A percentile compares a stretch with the other conserved stretches of the same genome.
Evolutionary conservation across 73 alveolate genomes (phyloP).

Genomic region (Paramecium bursaria): DNA sequence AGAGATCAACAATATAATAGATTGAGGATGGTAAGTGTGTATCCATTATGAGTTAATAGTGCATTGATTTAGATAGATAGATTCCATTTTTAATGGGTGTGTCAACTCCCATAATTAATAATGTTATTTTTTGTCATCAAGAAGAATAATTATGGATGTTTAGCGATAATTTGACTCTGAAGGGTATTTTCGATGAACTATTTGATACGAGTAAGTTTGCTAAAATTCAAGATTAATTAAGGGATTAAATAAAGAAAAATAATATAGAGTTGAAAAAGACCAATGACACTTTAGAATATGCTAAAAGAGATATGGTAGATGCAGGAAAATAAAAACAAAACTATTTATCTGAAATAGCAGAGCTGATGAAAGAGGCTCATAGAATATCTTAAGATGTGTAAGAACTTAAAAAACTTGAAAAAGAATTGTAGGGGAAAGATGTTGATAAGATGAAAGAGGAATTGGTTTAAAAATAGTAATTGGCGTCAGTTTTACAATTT

Average conservation of each 20-base stretch:
- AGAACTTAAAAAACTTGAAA: too few species aligned
- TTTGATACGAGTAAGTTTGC: conserved; percentile 94
- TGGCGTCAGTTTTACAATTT: background rate
- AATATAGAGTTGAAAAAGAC: conserved; percentile 79
- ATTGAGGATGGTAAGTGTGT: background rate
- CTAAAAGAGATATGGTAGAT: conserved; percentile 81
- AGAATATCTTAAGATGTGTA: too few species aligned
- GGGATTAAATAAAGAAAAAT: conserved; percentile 80
- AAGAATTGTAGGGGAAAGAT: too few species aligned
- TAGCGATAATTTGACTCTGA: conserved; percentile 91
- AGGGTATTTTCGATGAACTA: conserved; percentile 96
- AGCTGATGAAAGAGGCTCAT: conserved; percentile 17
- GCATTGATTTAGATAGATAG: conserved; percentile 88
- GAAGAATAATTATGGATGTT: conserved; percentile 98
- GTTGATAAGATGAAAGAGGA: too few species aligned
- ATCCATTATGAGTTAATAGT: conserved; percentile 18
- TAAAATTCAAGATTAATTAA: conserved; percentile 85
- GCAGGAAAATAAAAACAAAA: conserved; percentile 71
- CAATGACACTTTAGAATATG: conserved; percentile 79
- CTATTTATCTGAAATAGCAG: conserved; percentile 73
- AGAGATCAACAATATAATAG: conserved; percentile 28
- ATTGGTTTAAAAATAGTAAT: too few species aligned
- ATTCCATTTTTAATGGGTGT: conserved; percentile 93
- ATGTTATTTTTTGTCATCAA: conserved; percentile 97
- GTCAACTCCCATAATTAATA: conserved; percentile 89